Evolutionary conservation across 108 stramenopile species (phyloP).

Genomic region (Poteriospumella lacustris): DNA sequence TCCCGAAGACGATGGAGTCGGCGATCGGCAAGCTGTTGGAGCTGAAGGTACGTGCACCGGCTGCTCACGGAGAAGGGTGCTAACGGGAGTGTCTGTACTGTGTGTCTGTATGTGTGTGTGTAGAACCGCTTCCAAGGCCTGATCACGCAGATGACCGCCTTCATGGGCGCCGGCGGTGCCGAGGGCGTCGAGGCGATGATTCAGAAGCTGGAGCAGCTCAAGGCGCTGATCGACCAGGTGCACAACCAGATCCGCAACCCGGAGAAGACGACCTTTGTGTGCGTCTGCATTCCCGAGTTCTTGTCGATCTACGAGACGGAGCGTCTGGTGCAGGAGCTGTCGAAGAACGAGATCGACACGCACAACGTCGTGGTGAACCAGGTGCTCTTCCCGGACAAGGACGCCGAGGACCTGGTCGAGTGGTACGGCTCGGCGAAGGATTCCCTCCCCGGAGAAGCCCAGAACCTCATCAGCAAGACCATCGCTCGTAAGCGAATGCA

Average conservation of each 20-base stretch:
- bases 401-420: conserved; percentile 83
- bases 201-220: conserved; percentile 78
- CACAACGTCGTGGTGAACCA: conserved; percentile 99
- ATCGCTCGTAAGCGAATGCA: conserved; percentile 97
- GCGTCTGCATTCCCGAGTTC: conserved; percentile 99
- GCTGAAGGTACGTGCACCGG: conserved; percentile 64
- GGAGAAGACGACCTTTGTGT: conserved; percentile 92
- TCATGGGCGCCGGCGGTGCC: conserved; percentile 68
- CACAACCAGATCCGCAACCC: conserved; percentile 94
- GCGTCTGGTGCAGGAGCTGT: conserved; percentile 97
- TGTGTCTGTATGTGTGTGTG: not conserved
- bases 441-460: conserved; percentile 72
- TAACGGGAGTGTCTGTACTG: no score
- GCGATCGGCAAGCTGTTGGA: conserved; percentile 92
- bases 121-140: conserved; percentile 85
- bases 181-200: conserved; percentile 70
- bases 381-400: conserved; percentile 96
- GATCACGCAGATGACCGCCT: conserved; percentile 82
- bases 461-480: conserved; percentile 88
- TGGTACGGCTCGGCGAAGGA: conserved; percentile 80
- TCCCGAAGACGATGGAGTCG: conserved; percentile 93
- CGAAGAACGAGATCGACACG: conserved; percentile 94
- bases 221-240: conserved; percentile 62
- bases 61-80: no score
- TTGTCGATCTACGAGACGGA: conserved; percentile 98